phyloP scores from a whole-genome alignment of 805 yeast genomes.

The Candida railenensis region DNA sequence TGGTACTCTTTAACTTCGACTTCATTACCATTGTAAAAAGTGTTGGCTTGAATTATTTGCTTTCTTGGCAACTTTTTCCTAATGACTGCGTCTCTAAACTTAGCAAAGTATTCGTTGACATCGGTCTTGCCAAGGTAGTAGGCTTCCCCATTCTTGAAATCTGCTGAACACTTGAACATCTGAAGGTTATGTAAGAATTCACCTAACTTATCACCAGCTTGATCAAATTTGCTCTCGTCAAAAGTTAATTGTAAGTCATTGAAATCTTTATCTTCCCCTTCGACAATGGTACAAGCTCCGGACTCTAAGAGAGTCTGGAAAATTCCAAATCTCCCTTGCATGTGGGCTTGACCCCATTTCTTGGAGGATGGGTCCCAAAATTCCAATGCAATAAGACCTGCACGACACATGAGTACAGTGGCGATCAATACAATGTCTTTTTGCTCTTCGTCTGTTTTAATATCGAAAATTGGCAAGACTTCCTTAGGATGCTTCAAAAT shows the following conservation, averaged over 20 bases:
- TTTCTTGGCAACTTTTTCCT: slow-evolving; percentile 77
- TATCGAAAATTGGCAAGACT: slow-evolving; percentile 73
- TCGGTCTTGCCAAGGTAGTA: slow-evolving; percentile 70
- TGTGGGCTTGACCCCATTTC: slow-evolving; percentile 95
- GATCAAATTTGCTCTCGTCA: slow-evolving; percentile 61
- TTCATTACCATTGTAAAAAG: slow-evolving; percentile 41
- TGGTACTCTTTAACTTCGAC: slow-evolving; percentile 70
- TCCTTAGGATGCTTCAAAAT: slow-evolving; percentile 60
- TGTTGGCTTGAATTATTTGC: slow-evolving; percentile 82
- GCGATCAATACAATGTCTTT: slow-evolving; percentile 65
- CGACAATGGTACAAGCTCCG: slow-evolving; percentile 58
- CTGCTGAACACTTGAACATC: slow-evolving; percentile 75
- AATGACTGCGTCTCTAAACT: slow-evolving; percentile 66
- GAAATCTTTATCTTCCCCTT: slow-evolving; percentile 44
- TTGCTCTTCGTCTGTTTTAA: slow-evolving; percentile 53
- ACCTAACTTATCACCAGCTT: slow-evolving; percentile 73
- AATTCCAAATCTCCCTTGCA: slow-evolving; percentile 89
- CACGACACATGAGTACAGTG: slow-evolving; percentile 81
- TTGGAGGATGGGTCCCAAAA: slow-evolving; percentile 79
- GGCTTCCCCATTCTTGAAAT: slow-evolving; percentile 59
- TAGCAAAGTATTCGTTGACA: slow-evolving; percentile 60
- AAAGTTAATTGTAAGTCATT: slow-evolving; percentile 61
- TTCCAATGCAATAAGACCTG: slow-evolving; percentile 80
- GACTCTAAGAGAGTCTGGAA: slow-evolving; percentile 71
- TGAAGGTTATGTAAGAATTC: slow-evolving; percentile 73